Conservation (phyloP, 768 basidiomycete species). For the Tylopilus rubrobrunneus region DNA sequence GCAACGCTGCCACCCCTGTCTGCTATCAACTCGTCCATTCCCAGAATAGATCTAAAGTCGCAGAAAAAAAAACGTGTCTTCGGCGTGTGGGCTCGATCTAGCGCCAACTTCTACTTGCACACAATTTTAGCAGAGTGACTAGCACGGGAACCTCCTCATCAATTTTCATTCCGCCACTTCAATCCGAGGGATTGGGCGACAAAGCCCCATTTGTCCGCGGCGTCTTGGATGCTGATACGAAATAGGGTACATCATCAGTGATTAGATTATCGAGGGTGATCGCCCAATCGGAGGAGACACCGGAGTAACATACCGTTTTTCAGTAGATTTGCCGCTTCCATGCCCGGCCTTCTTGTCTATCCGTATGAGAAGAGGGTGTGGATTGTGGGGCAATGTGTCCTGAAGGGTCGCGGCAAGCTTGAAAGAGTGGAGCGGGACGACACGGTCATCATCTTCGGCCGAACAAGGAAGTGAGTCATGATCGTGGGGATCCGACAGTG, state of each 20-base stretch:
- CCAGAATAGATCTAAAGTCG: background rate
- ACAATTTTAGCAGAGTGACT: background rate
- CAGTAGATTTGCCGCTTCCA: conserved; percentile 75
- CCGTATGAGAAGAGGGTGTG: conserved; percentile 68
- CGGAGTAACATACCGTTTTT: conserved; percentile 46
- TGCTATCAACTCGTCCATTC: background rate
- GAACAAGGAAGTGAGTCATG: conserved; percentile 3
- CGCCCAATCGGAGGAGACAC: background rate
- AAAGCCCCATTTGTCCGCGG: conserved; percentile 76
- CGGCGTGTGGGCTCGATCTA: background rate
- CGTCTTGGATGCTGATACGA: conserved; percentile 61
- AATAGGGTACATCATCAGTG: background rate
- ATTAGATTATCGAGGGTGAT: conserved; percentile 11
- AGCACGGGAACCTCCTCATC: conserved; percentile 1
- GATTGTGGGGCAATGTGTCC: conserved; percentile 57
- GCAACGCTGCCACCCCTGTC: background rate
- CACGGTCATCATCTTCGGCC: conserved; percentile 70
- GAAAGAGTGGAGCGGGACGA: conserved; percentile 85
- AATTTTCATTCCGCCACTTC: conserved; percentile 28
- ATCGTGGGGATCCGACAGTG: background rate
- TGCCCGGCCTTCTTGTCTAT: conserved; percentile 81
- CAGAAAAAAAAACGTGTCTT: conserved; percentile 1
- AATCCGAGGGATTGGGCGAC: conserved; percentile 63
- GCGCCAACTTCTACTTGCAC: background rate
- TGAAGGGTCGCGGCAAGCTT: conserved; percentile 80